phyloP scores from a whole-genome alignment of 2,329 filamentous ascomycete species.

The Pezicula neosporulosa region DNA sequence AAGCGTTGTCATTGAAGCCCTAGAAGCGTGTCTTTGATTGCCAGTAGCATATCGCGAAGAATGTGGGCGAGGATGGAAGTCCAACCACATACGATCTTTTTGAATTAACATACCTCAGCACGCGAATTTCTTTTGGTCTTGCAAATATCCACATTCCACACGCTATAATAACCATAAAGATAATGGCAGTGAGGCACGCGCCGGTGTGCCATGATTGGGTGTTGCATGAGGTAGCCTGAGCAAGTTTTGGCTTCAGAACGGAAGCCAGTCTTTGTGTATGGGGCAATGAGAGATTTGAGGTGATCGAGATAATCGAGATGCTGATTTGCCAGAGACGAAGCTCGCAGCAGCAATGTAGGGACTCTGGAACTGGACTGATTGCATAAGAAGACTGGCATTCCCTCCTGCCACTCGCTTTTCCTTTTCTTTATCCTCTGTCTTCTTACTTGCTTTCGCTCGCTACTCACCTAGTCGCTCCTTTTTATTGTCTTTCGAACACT shows the following conservation, averaged over 20 bases:
- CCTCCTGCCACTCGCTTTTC: not conserved
- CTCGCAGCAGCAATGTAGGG: not conserved
- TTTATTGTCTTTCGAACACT: slow-evolving; percentile 27
- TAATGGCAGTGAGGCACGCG: not conserved
- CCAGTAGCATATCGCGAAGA: not conserved
- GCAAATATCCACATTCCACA: not conserved
- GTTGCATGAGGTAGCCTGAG: not conserved
- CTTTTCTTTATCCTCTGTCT: not conserved
- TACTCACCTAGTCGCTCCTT: slow-evolving; percentile 7
- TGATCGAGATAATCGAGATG: not conserved
- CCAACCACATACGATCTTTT: not conserved
- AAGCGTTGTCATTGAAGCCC: no score
- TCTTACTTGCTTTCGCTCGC: not conserved
- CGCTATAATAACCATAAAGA: slow-evolving; percentile 1
- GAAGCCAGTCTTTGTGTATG: not conserved
- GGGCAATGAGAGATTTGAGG: not conserved
- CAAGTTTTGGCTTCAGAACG: not conserved
- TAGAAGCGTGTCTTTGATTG: no score
- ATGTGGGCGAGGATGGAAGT: not conserved
- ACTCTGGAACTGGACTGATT: not conserved
- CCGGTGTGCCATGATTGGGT: slow-evolving; percentile 2
- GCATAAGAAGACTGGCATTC: not conserved
- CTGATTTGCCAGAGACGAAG: not conserved
- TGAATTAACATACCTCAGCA: slow-evolving; percentile 1
- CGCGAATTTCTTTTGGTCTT: not conserved